Evolutionary conservation across 1,284 basidiomycete genomes (phyloP).

Genomic region (Trichosporon sp.): DNA sequence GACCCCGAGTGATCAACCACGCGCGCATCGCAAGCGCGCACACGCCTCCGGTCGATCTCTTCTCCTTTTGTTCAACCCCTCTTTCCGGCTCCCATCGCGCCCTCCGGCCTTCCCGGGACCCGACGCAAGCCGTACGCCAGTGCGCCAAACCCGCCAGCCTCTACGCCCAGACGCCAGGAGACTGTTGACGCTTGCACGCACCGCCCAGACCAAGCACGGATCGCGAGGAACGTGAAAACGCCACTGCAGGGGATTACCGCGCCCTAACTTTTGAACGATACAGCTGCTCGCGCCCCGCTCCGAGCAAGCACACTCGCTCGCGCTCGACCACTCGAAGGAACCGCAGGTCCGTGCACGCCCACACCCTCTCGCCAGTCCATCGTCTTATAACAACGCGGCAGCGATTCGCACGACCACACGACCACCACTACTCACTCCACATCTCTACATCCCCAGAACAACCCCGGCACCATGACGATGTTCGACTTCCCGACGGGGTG

Average conservation of each 20-base stretch:
- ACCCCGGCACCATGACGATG: conserved; percentile 18
- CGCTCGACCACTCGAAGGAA: not conserved
- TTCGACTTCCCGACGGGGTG: conserved; percentile 24
- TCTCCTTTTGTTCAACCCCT: not conserved
- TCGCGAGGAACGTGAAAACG: conserved; percentile 7
- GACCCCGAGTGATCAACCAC: not conserved
- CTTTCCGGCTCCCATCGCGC: not conserved
- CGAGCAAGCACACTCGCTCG: not conserved
- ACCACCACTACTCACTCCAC: not conserved
- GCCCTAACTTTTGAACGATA: not conserved
- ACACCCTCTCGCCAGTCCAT: not conserved
- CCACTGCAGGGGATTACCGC: conserved; percentile 2
- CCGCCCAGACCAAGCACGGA: not conserved
- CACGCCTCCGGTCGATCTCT: not conserved
- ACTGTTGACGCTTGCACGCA: not conserved
- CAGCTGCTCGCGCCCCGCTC: not conserved
- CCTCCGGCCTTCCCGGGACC: not conserved
- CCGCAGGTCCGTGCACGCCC: conserved; percentile 11
- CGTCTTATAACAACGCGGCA: conserved; percentile 8
- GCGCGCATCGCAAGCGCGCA: not conserved
- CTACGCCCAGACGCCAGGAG: not conserved
- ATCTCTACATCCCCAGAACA: not conserved
- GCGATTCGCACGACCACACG: not conserved
- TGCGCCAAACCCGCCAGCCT: not conserved
- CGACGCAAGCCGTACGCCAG: not conserved